Percentiles rank a stretch among this genome's conserved stretches.
phyloP scores from a whole-genome alignment of 73 alveolate genomes.

The Tetrahymena elliotti region DNA sequence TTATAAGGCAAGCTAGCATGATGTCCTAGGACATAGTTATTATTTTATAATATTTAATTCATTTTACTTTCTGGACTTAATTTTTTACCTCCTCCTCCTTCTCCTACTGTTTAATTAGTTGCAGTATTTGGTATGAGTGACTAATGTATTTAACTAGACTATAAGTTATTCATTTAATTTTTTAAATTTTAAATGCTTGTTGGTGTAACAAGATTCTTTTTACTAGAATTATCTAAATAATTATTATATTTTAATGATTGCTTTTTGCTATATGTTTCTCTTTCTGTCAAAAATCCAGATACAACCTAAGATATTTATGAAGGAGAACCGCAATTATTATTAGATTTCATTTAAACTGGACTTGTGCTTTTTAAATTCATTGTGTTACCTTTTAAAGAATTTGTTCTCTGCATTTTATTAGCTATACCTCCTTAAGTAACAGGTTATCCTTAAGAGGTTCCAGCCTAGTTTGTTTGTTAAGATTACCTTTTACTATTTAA shows the following conservation, averaged over 20 bases:
- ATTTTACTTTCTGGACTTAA: not conserved
- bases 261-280: not conserved
- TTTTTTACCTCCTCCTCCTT: not conserved
- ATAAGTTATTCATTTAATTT: not conserved
- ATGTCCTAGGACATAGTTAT: not conserved
- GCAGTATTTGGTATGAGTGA: not conserved
- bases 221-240: not conserved
- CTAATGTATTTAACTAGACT: not conserved
- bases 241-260: not conserved
- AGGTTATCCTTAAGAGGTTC: not conserved
- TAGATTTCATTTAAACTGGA: not conserved
- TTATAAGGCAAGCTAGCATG: not conserved
- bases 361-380: not conserved
- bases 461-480: not conserved
- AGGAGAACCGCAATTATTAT: not conserved
- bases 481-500: not conserved
- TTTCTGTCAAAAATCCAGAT: not conserved
- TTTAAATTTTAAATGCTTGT: not conserved
- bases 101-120: not conserved
- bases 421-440: not conserved
- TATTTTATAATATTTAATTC: not conserved
- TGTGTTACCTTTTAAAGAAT: not conserved
- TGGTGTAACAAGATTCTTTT: not conserved
- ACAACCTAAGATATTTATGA: not conserved
- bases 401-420: not conserved